Evolutionary conservation across 305 asterid species (phyloP), one percentile per base, ranked within the genome.

Genomic region (Nicotiana rustica): DNA sequence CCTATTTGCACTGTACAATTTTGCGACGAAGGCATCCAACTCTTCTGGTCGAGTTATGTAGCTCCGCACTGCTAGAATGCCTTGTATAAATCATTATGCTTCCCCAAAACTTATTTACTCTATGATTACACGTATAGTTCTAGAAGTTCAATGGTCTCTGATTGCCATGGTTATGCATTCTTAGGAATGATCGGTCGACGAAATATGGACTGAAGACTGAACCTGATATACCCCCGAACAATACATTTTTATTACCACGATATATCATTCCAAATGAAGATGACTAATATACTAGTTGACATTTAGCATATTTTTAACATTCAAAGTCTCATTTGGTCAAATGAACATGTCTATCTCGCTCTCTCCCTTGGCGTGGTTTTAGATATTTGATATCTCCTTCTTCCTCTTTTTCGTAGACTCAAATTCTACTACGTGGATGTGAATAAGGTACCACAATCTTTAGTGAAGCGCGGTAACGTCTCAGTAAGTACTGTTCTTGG

Each of bases 401-500:
- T 61, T 61, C 67, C 35, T 67, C 80, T 80, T 77, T 10, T 67
- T 70, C 52, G 18, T 59, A 95, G 98, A 90, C 33, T 91, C 60
- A 93, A 89, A 66, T 92, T 93, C 87, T 94, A 89, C 86, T 88
- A 69, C 5, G 96, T 93, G 77, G 99, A 96, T 73, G 98, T 94
- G 68, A 96, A 96, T 91, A 94, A 88, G 10, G 98, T 93, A 83
- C 92, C 97, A 67, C 93, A 93, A 82, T 73, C 92, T 14, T 83
- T 96, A 80, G 97, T 96, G n/a, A 93, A 92, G 89, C 95, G 96
- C 0, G 99, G 96, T 79, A 96, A 94, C 82, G 82, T 94, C 68
- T 91, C 96, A 10, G 98, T 96, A 90, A 57, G 97, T 89, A n/a
- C 61, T 2, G 36, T 25, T 0, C 78, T 69, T 0, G 2, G 17